A percentile compares a stretch with the other conserved stretches of the same genome.
Conservation (phyloP, 2,329 filamentous ascomycete genomes). For the Clonostachys chloroleuca region DNA sequence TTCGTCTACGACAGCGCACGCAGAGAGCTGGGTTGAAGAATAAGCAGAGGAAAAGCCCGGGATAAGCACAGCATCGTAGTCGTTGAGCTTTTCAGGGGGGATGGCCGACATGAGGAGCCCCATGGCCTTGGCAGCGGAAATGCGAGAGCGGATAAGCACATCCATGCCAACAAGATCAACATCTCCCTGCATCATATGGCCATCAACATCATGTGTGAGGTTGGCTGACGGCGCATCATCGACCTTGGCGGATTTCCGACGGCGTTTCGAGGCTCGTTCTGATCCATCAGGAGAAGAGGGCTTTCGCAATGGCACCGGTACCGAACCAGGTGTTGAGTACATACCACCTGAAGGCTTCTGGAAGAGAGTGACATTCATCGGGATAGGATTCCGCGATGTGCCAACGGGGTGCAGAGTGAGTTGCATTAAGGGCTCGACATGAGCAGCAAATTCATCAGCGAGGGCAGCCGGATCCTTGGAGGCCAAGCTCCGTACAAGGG, state of each 20-base stretch:
- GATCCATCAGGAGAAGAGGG: conserved; percentile 45
- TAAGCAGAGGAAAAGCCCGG: conserved; percentile 67
- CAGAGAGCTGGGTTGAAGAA: conserved; percentile 81
- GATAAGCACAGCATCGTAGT: conserved; percentile 61
- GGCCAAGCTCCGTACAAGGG: conserved; percentile 67
- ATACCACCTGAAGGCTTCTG: conserved; percentile 89
- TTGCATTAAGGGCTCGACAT: conserved; percentile 77
- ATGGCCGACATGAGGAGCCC: conserved; percentile 78
- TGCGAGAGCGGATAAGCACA: conserved; percentile 80
- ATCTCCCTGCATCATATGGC: conserved; percentile 96
- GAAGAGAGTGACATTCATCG: conserved; percentile 87
- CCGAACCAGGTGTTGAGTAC: conserved; percentile 54
- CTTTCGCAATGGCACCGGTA: conserved; percentile 23
- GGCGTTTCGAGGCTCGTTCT: conserved; percentile 67
- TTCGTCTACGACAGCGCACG: conserved; percentile 83
- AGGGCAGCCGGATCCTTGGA: conserved; percentile 58
- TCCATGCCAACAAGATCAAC: conserved; percentile 91
- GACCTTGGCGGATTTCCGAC: conserved; percentile 79
- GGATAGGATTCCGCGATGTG: conserved; percentile 82
- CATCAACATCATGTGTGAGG: conserved; percentile 93
- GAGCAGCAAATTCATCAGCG: conserved; percentile 66
- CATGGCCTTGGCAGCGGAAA: conserved; percentile 82
- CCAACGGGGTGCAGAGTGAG: conserved; percentile 89
- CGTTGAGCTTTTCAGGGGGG: conserved; percentile 56
- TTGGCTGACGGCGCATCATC: conserved; percentile 60